Base-by-base conservation (phyloP, 2,329 filamentous ascomycete genomes). In the Lithohypha guttulata region DNA sequence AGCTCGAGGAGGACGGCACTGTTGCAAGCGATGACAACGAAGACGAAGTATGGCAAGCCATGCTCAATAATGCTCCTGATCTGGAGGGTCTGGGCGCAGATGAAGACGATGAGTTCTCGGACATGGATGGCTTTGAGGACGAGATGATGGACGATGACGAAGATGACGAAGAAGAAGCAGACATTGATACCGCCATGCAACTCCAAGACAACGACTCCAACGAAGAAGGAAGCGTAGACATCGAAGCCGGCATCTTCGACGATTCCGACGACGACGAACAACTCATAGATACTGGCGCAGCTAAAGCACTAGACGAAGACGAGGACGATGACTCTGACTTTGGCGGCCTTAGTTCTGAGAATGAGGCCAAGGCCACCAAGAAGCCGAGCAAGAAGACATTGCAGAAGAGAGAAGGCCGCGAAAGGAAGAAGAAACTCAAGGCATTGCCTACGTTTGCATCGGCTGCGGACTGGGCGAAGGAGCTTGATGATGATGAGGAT, bases 371-470 rank as follows among this genome's bases (percentile, higher is more conserved):
- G 39, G 47, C 27, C 49, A 52, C 32, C 53, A 59, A 9, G 64
- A 61, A 20, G 58, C 59, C 23, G 62, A 65, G 21, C 62, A 64
- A 6, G 65, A 65, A 39, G 26, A 45, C 41, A 10, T 13, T 37
- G 4, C 26, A 38, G 23, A 45, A 42, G 34, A 42, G 42, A 11
- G 59, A 60, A 50, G 55, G 55, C 58, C 71, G 69, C 51, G 35
- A 30, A 8, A 39, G 27, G 17, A 71, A 75, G 57, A 84, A 82
- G 65, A 84, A 84, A 66, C 69, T 96, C 60, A 94, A 86, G 72
- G 77, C 77, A 48, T 67, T 98, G 51, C 91, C 91, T 5, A 93
- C 78, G 23, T 98, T 98, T 66, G 91, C 93, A 14, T 93, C 84
- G 21, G 81, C 73, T 21, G 91, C 96, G 39, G 91, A 96, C 58